Evolutionary conservation across 768 basidiomycete genomes (phyloP), one percentile per base, ranked within the genome.

Genomic region (Leccinum arenicola): DNA sequence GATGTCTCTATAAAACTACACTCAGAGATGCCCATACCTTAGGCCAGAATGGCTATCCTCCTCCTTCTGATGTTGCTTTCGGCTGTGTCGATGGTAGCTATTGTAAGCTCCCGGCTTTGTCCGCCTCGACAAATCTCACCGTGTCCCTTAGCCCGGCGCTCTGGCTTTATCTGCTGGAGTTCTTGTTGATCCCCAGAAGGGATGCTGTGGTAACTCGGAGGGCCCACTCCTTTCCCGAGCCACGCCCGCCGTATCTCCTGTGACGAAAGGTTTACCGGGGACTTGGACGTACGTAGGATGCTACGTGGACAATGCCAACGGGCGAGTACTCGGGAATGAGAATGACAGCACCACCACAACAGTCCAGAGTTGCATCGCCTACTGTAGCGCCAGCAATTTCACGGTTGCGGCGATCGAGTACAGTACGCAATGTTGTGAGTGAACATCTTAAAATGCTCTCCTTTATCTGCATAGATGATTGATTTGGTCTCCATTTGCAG

Each of bases 351-450:
- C 61, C 50, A 59, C 63, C 8, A 74, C 77, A 61, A 93, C 91
- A 0, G 80, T 89, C 49, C 75, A 88, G 64, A 69, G 68, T 12
- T 95, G 93, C 66, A 79, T 93, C 52, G 69, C 73, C 3, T 69
- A 76, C 27, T 95, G 93, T 70, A 65, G 65, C 0, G 66, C 75
- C 2, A 74, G 77, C 61, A 83, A 84, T 59, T 91, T 80, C 72
- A 82, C 85, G 0, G 65, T 91, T 47, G 90, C 89, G 5, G 92
- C 84, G 15, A 75, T 82, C 43, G 91, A 95, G 70, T 95, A 80
- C 58, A 70, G 80, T 49, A 68, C 68, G 3, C 77, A 82, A 59
- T 80, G 79, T 57, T 78, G 84, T 85, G 63, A 65, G 81, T 77
- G 6, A 27, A 25, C 47, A 12, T 50, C 6, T 4, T n/a, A 4